These are phyloP conservation scores for Ogataea populi-albae DNA, from an alignment of 805 yeast species.

Conservation along the genomic window DNA sequence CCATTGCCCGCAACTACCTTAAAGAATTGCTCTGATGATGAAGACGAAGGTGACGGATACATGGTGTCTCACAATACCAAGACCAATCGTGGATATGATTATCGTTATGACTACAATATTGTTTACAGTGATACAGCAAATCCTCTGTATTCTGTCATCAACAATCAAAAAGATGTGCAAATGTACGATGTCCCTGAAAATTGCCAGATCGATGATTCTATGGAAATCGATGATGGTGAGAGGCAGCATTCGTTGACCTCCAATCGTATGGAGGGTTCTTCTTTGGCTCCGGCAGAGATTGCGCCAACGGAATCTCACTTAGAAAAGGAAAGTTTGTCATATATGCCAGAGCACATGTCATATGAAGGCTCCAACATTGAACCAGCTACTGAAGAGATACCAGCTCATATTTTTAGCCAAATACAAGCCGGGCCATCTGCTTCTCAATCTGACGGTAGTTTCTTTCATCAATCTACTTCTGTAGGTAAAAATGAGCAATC, in stretches of 20 bases:
- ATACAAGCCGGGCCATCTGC: not conserved
- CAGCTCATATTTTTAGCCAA: conserved; percentile 5
- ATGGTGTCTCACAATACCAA: conserved; percentile 70
- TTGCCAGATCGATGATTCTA: conserved; percentile 35
- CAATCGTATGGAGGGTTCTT: not conserved
- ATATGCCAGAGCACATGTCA: too few species aligned
- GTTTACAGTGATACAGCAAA: conserved; percentile 60
- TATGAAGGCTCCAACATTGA: conserved; percentile 2
- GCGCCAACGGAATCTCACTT: too few species aligned
- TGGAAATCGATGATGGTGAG: conserved; percentile 22
- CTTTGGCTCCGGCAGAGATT: too few species aligned
- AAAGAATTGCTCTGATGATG: conserved; percentile 66
- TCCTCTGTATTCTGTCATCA: conserved; percentile 31
- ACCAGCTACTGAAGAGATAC: conserved; percentile 10
- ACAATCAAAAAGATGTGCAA: conserved; percentile 26
- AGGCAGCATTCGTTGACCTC: not conserved
- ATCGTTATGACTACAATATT: conserved; percentile 75
- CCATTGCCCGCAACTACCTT: conserved; percentile 82
- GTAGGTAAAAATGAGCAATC: too few species aligned
- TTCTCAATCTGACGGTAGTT: not conserved
- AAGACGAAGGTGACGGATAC: conserved; percentile 52
- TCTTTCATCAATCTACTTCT: too few species aligned
- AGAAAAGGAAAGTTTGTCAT: too few species aligned
- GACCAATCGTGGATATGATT: conserved; percentile 72
- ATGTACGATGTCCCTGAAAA: conserved; percentile 40